Base-by-base conservation (phyloP, 1,284 basidiomycete species). In the Pulveroboletus sp. region DNA sequence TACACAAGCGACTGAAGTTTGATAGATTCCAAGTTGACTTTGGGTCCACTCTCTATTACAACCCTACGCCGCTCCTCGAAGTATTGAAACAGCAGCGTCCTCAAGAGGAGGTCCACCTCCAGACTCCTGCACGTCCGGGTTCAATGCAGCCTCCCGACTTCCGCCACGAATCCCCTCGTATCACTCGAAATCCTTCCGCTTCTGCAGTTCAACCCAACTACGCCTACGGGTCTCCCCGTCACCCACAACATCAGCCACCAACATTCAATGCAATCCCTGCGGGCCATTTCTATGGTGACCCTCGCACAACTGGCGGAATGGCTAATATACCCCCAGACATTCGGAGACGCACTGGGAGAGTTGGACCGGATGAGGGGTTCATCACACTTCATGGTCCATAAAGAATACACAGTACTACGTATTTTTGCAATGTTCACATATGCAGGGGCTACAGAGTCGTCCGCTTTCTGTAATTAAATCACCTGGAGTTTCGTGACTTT, bases 41-140 rank as follows among this genome's bases (percentile, higher is more conserved):
- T 57, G 73, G 71, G 48, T 83, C 83, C 1, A 69, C 76, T n/a
- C 74, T 85, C 10, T 84, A 81, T 66, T 84, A 81, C 49, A 74
- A 84, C 62, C 75, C 81, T 2, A 72, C 76, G 4, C 74, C 74
- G 7, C 73, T 84, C 25, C 69, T 75, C 36, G 74, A 74, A 36
- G 72, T 78, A 57, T 62, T 75, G 59, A 77, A 75, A 54, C 74
- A 75, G 44, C 68, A 69, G 22, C 68, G 70, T 43, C 63, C 68
- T 3, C 62, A 62, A 17, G 65, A 75, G 28, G 71, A 65, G 45
- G 72, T 63, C 43, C 65, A 64, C 39, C 38, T 66, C 48, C 69
- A 68, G 29, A 38, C 53, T 11, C 50, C 62, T 49, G 43, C 45
- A 28, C 65, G 69, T n/a, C 61, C 65, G 4, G 56, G 54, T 48